These are phyloP conservation scores for Solanum arcanum DNA, from an alignment of 257 asterid genomes.

Conservation along the genomic window DNA sequence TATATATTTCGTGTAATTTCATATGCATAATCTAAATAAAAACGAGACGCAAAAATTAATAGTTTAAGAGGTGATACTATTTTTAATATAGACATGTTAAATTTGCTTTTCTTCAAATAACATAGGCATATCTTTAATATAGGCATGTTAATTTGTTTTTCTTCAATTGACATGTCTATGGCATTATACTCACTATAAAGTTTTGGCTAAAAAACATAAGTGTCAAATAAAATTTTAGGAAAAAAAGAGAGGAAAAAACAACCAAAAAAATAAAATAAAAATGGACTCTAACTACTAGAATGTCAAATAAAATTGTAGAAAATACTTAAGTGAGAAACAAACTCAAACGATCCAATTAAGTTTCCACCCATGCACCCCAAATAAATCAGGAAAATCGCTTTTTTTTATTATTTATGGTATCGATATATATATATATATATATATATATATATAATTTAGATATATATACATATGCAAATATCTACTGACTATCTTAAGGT, in stretches of 20 bases:
- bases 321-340: neutral
- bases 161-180: neutral
- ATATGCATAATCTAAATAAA: rapidly evolving
- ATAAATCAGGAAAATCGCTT: neutral
- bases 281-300: neutral
- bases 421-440: neutral
- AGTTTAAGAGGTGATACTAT: neutral
- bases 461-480: too few relatives aligned
- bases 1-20: too few relatives aligned
- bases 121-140: neutral
- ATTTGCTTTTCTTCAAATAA: neutral
- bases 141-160: neutral
- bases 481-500: too few relatives aligned
- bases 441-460: too few relatives aligned
- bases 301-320: neutral
- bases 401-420: too few relatives aligned
- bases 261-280: neutral
- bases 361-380: neutral
- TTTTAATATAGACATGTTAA: neutral
- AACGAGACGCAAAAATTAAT: too few relatives aligned
- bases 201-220: too few relatives aligned
- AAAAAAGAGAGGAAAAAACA: neutral
- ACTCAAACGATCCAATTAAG: neutral
- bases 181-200: neutral
- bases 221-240: too few relatives aligned